These are phyloP conservation scores for Abelmoschus esculentus DNA, from an alignment of 345 rosid species.

Conservation along the genomic window DNA sequence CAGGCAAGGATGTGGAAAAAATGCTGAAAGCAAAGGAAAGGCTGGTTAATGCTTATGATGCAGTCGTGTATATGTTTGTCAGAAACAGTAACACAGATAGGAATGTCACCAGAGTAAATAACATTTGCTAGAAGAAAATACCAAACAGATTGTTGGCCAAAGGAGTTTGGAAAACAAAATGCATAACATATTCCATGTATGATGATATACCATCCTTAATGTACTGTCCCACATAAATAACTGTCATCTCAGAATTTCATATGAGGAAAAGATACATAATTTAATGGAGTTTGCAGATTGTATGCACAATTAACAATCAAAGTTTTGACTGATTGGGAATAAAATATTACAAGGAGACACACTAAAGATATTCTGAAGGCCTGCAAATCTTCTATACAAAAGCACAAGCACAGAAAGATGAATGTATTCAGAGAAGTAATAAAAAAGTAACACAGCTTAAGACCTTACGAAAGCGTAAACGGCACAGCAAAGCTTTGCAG, in stretches of 20 bases:
- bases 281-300: not conserved
- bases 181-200: not conserved
- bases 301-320: not conserved
- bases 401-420: conserved; percentile 6
- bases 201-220: not conserved
- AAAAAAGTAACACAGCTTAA: conserved; percentile 47
- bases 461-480: conserved; percentile 99
- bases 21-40: conserved; percentile 53
- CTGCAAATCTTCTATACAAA: not conserved
- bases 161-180: not conserved
- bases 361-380: not conserved
- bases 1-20: conserved; percentile 74
- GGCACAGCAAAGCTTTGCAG: conserved; percentile 85
- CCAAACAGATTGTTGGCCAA: not conserved
- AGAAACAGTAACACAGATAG: too few species aligned
- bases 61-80: too few species aligned
- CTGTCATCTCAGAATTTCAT: not conserved
- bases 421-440: conserved; percentile 5
- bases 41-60: conserved; percentile 9
- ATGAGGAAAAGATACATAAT: not conserved
- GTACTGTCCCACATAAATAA: not conserved
- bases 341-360: not conserved
- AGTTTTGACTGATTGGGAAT: not conserved
- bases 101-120: too few species aligned
- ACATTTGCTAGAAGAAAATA: not conserved